These are phyloP conservation scores for Phytophthora boehmeriae DNA, from an alignment of 352 stramenopile genomes.

Conservation along the genomic window DNA sequence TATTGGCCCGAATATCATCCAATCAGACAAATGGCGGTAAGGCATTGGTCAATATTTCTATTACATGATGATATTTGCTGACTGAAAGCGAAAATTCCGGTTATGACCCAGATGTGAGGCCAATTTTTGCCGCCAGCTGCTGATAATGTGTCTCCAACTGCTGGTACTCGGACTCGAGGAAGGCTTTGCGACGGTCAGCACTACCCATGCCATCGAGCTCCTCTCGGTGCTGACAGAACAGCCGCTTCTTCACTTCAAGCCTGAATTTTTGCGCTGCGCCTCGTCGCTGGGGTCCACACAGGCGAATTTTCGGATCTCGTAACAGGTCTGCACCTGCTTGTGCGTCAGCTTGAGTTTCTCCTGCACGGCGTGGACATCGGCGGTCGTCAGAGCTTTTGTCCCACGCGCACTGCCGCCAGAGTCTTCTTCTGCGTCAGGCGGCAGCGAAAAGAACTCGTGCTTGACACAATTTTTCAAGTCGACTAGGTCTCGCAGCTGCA, in stretches of 20 bases:
- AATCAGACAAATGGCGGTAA: neutral
- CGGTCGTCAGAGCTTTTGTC: conserved; percentile 43
- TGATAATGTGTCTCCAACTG: conserved; percentile 58
- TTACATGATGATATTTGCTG: too few species aligned
- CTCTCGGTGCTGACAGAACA: conserved; percentile 69
- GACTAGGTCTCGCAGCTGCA: conserved; percentile 75
- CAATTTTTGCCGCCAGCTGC: conserved; percentile 46
- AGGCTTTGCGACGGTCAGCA: conserved; percentile 73
- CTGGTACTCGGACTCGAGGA: conserved; percentile 73
- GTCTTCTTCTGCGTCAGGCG: conserved; percentile 29
- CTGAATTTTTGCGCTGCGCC: conserved; percentile 66
- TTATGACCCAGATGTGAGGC: neutral
- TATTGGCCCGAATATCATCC: neutral
- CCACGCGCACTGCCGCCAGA: conserved; percentile 33
- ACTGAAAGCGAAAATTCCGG: conserved; percentile 12
- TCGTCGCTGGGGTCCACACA: conserved; percentile 62
- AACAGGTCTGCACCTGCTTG: conserved; percentile 80
- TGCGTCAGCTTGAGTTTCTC: conserved; percentile 80
- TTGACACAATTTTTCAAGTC: conserved; percentile 67
- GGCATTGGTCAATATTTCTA: conserved; percentile 16
- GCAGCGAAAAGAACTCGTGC: conserved; percentile 64
- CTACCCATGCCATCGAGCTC: conserved; percentile 78
- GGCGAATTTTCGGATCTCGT: conserved; percentile 73
- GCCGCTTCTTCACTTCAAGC: conserved; percentile 83
- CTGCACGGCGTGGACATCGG: conserved; percentile 70